phyloP scores from a whole-genome alignment of 768 basidiomycete species.

The Tulasnella sp. region DNA sequence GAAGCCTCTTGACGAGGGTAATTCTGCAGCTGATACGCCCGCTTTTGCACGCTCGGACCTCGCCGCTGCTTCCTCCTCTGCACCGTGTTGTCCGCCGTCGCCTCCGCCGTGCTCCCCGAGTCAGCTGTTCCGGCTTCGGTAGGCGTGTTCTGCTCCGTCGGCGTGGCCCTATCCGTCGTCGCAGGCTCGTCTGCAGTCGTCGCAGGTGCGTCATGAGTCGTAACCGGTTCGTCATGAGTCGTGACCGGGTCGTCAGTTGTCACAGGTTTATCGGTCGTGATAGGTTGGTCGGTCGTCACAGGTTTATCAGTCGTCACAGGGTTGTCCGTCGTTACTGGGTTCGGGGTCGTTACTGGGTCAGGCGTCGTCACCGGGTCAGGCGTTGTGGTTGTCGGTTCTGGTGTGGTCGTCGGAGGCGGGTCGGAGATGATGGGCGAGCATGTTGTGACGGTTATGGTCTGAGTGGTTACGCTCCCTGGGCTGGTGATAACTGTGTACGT shows the following conservation, averaged over 20 bases:
- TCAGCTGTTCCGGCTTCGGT: background rate
- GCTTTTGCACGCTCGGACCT: background rate
- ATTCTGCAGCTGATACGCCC: background rate
- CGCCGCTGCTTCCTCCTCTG: background rate
- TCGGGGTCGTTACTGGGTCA: background rate
- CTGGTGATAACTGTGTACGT: background rate
- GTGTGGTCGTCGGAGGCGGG: too few species aligned
- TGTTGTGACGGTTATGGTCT: background rate
- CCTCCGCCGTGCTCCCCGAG: background rate
- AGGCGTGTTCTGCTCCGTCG: background rate
- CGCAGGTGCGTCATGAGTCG: background rate
- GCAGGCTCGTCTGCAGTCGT: background rate
- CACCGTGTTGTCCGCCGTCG: background rate
- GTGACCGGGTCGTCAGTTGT: background rate
- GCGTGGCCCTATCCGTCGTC: background rate
- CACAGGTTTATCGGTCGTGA: background rate
- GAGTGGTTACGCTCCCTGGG: background rate
- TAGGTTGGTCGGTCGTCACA: background rate
- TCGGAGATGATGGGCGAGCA: background rate
- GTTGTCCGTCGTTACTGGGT: background rate
- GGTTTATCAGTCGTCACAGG: background rate
- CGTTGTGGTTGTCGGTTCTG: background rate
- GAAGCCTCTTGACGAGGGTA: background rate
- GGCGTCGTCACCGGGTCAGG: background rate
- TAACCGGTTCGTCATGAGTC: background rate